Conservation (phyloP, 2,329 filamentous ascomycete genomes). For the Aspergillus chevalieri region DNA sequence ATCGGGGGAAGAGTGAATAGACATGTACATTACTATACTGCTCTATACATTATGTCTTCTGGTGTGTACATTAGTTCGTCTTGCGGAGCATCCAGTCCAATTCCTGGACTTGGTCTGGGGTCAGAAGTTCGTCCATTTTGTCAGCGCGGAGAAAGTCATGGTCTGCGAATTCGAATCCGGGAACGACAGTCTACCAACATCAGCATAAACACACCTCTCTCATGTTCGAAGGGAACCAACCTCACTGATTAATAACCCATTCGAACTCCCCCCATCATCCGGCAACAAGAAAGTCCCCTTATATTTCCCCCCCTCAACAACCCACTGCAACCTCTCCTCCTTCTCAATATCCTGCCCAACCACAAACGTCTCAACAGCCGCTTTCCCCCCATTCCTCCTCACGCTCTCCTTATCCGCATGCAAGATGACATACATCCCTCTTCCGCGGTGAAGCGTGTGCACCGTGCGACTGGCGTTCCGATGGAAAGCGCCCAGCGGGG, state of each 20-base stretch:
- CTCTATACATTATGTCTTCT: neutral
- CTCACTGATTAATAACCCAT: constrained; percentile 60
- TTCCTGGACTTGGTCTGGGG: constrained; percentile 44
- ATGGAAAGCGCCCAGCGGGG: constrained; percentile 57
- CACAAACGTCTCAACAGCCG: constrained; percentile 57
- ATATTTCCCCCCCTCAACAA: constrained; percentile 62
- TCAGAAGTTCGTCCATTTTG: constrained; percentile 48
- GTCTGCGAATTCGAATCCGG: constrained; percentile 62
- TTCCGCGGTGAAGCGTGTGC: constrained; percentile 59
- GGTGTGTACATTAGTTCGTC: neutral
- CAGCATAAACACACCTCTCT: neutral
- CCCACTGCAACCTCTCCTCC: constrained; percentile 61
- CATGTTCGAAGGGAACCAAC: constrained; percentile 19
- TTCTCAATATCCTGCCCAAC: constrained; percentile 53
- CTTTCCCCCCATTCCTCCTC: constrained; percentile 24
- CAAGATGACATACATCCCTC: constrained; percentile 60
- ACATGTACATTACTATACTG: neutral
- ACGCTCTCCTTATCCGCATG: constrained; percentile 46
- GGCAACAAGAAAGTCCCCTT: constrained; percentile 58
- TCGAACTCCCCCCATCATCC: constrained; percentile 35
- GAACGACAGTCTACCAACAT: constrained; percentile 50
- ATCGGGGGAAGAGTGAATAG: neutral
- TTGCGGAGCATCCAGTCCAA: constrained; percentile 33
- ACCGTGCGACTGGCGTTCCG: constrained; percentile 57
- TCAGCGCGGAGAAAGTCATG: constrained; percentile 58